phyloP scores from a whole-genome alignment of 2,329 filamentous ascomycete species.

The Xylariomycetidae sp. region DNA sequence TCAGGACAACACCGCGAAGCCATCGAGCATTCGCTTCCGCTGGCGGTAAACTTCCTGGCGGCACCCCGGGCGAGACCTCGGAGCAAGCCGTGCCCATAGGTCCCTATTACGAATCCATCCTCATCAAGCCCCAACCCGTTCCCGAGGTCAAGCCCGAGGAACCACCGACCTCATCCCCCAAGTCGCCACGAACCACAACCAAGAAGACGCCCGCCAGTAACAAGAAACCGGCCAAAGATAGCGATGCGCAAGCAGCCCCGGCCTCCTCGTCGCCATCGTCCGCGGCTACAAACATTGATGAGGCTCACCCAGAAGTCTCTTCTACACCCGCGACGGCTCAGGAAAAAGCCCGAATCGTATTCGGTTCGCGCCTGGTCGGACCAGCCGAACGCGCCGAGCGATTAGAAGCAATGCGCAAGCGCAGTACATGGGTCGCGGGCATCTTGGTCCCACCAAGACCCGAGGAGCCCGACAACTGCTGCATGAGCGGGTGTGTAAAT shows the following conservation, averaged over 20 bases:
- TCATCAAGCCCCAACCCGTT: constrained; percentile 41
- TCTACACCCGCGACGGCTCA: constrained; percentile 41
- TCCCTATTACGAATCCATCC: constrained; percentile 54
- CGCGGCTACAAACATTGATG: constrained; percentile 26
- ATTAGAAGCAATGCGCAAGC: constrained; percentile 50
- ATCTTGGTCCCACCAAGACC: constrained; percentile 79
- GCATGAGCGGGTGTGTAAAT: constrained; percentile 97
- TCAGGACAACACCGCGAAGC: constrained; percentile 10
- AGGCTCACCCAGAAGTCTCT: constrained; percentile 30
- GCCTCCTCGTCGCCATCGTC: constrained; percentile 26
- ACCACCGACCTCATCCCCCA: constrained; percentile 36
- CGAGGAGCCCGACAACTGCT: constrained; percentile 93
- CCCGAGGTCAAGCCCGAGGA: constrained; percentile 38
- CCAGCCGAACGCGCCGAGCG: constrained; percentile 64
- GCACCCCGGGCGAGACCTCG: constrained; percentile 22
- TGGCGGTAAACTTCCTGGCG: constrained; percentile 19
- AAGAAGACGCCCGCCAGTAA: constrained; percentile 19
- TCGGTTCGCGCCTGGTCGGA: constrained; percentile 73
- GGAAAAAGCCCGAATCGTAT: constrained; percentile 64
- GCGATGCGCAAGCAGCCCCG: constrained; percentile 10
- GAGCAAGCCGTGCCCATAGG: constrained; percentile 49
- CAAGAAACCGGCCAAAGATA: constrained; percentile 12
- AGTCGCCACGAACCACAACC: constrained; percentile 19
- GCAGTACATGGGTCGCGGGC: constrained; percentile 67
- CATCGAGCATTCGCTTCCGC: constrained; percentile 18